These are phyloP conservation scores for Phaeosphaeriaceae sp. DNA, from an alignment of 2,329 filamentous ascomycete species.

Conservation along the genomic window DNA sequence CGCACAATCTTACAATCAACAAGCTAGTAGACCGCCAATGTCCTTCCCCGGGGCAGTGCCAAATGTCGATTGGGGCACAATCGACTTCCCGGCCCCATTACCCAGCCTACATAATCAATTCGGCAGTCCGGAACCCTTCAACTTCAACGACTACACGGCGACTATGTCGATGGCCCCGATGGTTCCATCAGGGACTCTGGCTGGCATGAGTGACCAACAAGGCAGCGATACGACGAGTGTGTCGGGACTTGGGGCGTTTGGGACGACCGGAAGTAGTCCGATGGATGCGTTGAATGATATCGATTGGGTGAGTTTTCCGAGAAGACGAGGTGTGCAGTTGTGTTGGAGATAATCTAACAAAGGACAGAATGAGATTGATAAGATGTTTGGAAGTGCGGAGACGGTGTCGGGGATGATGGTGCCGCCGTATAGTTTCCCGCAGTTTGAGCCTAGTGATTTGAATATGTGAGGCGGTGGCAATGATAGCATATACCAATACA, in stretches of 20 bases:
- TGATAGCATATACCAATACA: too few relatives aligned
- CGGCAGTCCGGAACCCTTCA: slow-evolving; percentile 6
- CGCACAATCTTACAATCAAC: background rate
- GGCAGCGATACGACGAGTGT: slow-evolving; percentile 2
- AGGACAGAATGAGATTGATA: slow-evolving; percentile 56
- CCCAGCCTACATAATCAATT: slow-evolving; percentile 6
- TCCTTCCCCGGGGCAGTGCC: slow-evolving; percentile 34
- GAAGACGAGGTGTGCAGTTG: too few relatives aligned
- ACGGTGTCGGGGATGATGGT: slow-evolving; percentile 38
- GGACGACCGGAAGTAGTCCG: slow-evolving; percentile 23
- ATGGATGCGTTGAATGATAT: slow-evolving; percentile 58
- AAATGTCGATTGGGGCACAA: slow-evolving; percentile 32
- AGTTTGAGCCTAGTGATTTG: slow-evolving; percentile 33
- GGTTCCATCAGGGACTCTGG: background rate
- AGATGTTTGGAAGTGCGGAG: slow-evolving; percentile 50
- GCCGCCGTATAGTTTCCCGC: slow-evolving; percentile 46
- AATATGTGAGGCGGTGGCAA: slow-evolving; percentile 17
- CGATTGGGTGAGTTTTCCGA: slow-evolving; percentile 74
- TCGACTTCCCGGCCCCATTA: slow-evolving; percentile 18
- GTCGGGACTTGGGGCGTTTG: slow-evolving; percentile 4
- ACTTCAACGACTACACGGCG: slow-evolving; percentile 7
- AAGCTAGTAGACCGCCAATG: slow-evolving; percentile 5
- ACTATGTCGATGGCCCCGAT: background rate
- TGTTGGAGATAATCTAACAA: slow-evolving; percentile 6
- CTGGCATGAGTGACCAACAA: background rate